Base-by-base conservation (phyloP, 495 filamentous ascomycete genomes). In the Penicillium goetzii region DNA sequence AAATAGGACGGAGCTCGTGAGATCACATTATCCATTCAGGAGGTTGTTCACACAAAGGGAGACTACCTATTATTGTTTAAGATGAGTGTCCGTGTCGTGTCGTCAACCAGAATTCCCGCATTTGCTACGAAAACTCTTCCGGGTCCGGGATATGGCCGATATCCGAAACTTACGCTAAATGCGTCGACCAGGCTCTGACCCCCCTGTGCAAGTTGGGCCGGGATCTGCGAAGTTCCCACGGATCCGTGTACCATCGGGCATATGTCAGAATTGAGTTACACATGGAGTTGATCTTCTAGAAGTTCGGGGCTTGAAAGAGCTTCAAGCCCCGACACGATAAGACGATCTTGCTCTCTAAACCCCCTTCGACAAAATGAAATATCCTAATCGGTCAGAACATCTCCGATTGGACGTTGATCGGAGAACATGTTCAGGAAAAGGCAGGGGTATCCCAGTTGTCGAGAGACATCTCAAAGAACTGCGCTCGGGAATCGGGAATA, bases 81-180 rank as follows among this genome's bases (percentile, higher is more conserved):
- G 15, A 51, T 51, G 47, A 30, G 3, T 12, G 4, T 30, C 14
- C 25, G 23, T 30, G 47, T 32, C 30, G 30, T 32, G 30, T 51
- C 47, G 47, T 51, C 43, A 7, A 14, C 43, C 43, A 12, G 4
- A 47, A 25, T 25, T 47, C 19, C 43, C 43, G 43, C 43, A 23
- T 12, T 51, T 12, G 14, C 53, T 12, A 51, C 12, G 2, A n/a
- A n/a, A 7, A n/a, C 47, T 30, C 25, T 30, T 15, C 26, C 47
- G 47, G 47, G 12, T 51, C 47, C 47, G 47, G 47, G 47, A 51
- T 51, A 51, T 28, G 25, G 47, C 47, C 47, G 47, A 51, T 15
- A 30, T 51, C 47, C 47, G 47, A 51, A 51, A 51, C 47, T 30
- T 51, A 51, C 47, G 26, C 47, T 30, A 51, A 51, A 51, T 17